Conservation (phyloP, 139 green algal species). For the Bryopsis sp. region DNA sequence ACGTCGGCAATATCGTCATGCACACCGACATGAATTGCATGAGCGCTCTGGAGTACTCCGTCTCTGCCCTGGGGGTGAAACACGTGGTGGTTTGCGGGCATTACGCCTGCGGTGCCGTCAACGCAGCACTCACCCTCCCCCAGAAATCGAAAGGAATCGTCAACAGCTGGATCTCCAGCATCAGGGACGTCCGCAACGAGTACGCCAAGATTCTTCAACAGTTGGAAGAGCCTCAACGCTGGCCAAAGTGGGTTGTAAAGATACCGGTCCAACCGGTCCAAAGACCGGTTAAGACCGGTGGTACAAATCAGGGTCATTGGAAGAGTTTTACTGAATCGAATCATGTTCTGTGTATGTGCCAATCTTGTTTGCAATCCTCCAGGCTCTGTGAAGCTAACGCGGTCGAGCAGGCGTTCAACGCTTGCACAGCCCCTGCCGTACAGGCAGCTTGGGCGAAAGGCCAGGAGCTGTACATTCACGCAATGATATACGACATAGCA, state of each 20-base stretch:
- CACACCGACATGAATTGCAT: conserved; percentile 77
- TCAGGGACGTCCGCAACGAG: conserved; percentile 38
- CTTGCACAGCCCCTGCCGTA: conserved; percentile 60
- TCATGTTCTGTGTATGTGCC: no score
- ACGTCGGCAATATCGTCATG: conserved; percentile 75
- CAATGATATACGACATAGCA: conserved; percentile 46
- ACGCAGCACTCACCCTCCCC: conserved; percentile 47
- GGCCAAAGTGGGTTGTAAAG: no score
- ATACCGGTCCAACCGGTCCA: no score
- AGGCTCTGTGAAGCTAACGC: conserved; percentile 53
- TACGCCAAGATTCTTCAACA: conserved; percentile 17
- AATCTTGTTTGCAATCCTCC: no score
- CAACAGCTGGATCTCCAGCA: conserved; percentile 73
- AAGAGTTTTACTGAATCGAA: no score
- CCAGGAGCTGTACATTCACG: conserved; percentile 60
- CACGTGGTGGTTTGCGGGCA: conserved; percentile 76
- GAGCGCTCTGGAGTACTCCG: conserved; percentile 60
- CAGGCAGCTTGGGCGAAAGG: conserved; percentile 60
- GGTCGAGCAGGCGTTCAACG: conserved; percentile 64
- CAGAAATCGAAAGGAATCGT: conserved; percentile 49
- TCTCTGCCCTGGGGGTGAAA: conserved; percentile 63
- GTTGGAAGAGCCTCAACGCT: neutral
- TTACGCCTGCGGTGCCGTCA: conserved; percentile 66
- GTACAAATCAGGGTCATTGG: no score
- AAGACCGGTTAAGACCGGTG: no score